Evolutionary conservation across 306 rosid genomes (phyloP), one percentile per base, ranked within the genome.

Genomic region (Lagenaria siceraria): DNA sequence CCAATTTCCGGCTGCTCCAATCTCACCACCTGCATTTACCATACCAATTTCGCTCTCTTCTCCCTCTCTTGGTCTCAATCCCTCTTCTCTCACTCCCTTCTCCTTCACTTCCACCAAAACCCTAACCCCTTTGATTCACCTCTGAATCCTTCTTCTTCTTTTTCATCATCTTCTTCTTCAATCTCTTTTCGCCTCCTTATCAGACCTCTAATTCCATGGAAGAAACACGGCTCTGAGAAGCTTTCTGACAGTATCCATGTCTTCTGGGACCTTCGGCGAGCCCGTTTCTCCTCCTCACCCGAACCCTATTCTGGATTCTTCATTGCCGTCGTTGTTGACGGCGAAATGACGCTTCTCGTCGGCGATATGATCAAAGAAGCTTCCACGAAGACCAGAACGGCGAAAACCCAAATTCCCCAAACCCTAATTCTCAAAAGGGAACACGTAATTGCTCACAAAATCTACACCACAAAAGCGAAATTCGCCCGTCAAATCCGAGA

Each of bases 31-130:
- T 88, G 87, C 29, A 86, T 95, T 64, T 95, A 89, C 91, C 88
- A 92, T 80, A 92, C 99, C 15, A 83, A 85, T 70, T 55, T 80
- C 35, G 99, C 97, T 13, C 74, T 86, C 7, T 87, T 95, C 33
- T 86, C 97, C 10, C 82, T 92, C 10, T 90, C 97, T 0, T 95
- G 99, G 99, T 92, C 98, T 1, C 96, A 96, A 74, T 88, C 97
- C 80, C 83, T 92, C 64, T 72, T 95, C 0, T 91, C 97, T 22
- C 97, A 95, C 49, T 90, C 97, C 42, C 96, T 95, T 81, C 96
- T 88, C 77, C 80, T 95, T 35, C 62, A 85, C 49, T 87, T 90
- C 54, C 89, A 76, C 77, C 68, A 33, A 31, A 63, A 86, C 25
- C 83, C 81, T 54, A 85, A 83, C 38, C 84, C 91, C 7, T 88